These are phyloP conservation scores for Protomyces gravidus DNA, from an alignment of 1,139 yeast species.

Conservation along the genomic window DNA sequence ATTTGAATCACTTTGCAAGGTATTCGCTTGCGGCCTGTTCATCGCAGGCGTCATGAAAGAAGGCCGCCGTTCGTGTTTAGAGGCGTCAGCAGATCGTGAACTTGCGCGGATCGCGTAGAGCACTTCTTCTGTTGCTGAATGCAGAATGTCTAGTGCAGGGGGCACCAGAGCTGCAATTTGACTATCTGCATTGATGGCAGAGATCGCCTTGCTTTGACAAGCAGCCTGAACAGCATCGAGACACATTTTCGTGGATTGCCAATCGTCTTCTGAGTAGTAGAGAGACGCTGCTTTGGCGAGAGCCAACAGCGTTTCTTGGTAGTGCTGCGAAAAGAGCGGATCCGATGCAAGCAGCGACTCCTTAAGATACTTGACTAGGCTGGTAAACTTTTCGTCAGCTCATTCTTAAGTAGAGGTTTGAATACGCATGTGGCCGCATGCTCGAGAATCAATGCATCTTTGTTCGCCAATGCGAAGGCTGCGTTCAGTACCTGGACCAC, in stretches of 20 bases:
- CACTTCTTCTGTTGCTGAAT: background rate
- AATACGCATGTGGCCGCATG: conserved; percentile 43
- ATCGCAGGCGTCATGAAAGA: conserved; percentile 6
- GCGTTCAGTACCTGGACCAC: conserved; percentile 44
- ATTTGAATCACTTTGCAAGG: background rate
- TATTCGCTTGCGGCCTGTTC: background rate
- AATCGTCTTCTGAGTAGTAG: background rate
- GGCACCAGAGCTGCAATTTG: background rate
- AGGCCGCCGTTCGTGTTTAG: conserved; percentile 4
- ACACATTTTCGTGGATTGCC: background rate
- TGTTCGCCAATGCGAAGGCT: conserved; percentile 44
- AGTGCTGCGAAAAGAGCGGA: conserved; percentile 1
- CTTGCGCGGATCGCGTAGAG: background rate
- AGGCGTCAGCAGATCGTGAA: background rate
- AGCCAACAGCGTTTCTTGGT: background rate
- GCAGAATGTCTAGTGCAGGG: background rate
- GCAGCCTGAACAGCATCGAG: background rate
- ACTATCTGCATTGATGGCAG: background rate
- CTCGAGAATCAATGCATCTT: conserved; percentile 57
- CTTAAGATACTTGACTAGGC: conserved; percentile 1
- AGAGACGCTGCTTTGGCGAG: background rate
- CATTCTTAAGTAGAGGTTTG: background rate
- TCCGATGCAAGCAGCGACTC: conserved; percentile 10
- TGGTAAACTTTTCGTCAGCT: conserved; percentile 8
- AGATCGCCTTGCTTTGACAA: background rate